Evolutionary conservation across 768 basidiomycete species (phyloP).

Genomic region (Pisolithus orientalis): DNA sequence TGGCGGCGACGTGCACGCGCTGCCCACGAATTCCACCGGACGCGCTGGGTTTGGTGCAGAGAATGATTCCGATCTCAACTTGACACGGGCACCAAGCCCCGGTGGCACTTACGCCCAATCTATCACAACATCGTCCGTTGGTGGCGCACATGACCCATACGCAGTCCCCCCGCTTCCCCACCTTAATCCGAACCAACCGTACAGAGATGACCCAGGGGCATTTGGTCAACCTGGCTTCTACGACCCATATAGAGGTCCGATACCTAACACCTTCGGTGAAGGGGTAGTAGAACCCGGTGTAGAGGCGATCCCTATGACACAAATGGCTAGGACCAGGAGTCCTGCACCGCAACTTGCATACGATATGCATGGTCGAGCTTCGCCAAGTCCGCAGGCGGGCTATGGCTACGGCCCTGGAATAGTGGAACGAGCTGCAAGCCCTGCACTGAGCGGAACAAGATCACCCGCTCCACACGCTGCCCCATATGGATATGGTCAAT

Average conservation of each 20-base stretch:
- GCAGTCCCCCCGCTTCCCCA: constrained; percentile 80
- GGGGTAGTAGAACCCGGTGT: constrained; percentile 24
- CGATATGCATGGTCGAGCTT: constrained; percentile 27
- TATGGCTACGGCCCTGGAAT: constrained; percentile 25
- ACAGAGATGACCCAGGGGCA: constrained; percentile 60
- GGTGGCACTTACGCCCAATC: constrained; percentile 43
- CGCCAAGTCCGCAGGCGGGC: constrained; percentile 40
- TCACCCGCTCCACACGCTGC: constrained; percentile 41
- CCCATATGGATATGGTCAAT: constrained; percentile 37
- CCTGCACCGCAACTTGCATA: constrained; percentile 40
- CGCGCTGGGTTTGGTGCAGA: constrained; percentile 60
- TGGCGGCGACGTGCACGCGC: constrained; percentile 47
- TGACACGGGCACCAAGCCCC: constrained; percentile 45
- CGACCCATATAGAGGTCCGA: constrained; percentile 78
- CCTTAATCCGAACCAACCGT: constrained; percentile 70
- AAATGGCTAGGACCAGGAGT: constrained; percentile 39
- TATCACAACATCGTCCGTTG: constrained; percentile 37
- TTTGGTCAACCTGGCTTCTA: constrained; percentile 46
- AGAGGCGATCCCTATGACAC: constrained; percentile 75
- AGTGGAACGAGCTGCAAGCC: constrained; percentile 26
- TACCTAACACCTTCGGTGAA: constrained; percentile 58
- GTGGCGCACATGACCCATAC: constrained; percentile 55
- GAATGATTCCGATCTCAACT: constrained; percentile 51
- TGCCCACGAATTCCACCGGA: constrained; percentile 66
- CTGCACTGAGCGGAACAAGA: constrained; percentile 25